Percentiles rank a stretch among this genome's conserved stretches.
Conservation (phyloP, 352 stramenopile species). For the Globisporangium splendens region DNA sequence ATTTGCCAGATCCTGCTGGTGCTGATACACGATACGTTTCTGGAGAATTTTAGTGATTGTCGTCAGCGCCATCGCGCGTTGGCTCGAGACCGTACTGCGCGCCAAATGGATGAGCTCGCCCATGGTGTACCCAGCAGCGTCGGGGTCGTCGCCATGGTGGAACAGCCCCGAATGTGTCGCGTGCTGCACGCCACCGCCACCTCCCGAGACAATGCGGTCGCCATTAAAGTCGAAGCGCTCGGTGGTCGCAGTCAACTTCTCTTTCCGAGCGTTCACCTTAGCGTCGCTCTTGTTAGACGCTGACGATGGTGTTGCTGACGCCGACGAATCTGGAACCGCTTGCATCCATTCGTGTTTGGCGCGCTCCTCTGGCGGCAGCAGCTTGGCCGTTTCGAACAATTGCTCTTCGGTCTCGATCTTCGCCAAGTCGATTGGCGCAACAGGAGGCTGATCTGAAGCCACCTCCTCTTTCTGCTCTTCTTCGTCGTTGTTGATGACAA, state of each 20-base stretch:
- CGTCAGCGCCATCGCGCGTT: conserved; percentile 60
- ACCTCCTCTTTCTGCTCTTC: background rate
- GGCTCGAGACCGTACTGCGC: conserved; percentile 64
- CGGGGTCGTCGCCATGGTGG: conserved; percentile 74
- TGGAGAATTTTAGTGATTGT: conserved; percentile 63
- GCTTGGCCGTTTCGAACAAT: conserved; percentile 34
- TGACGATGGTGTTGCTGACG: background rate
- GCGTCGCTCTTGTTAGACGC: conserved; percentile 6
- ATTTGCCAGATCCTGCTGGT: conserved; percentile 10
- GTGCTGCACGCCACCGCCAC: conserved; percentile 13
- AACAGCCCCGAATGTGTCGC: conserved; percentile 68
- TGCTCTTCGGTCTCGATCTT: conserved; percentile 66
- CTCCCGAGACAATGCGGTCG: conserved; percentile 15
- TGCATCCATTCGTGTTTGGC: conserved; percentile 81
- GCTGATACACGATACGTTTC: conserved; percentile 31
- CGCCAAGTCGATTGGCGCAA: conserved; percentile 29
- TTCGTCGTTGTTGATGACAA: conserved; percentile 2
- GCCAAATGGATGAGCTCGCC: conserved; percentile 69
- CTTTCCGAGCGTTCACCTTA: conserved; percentile 13
- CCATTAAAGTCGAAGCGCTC: conserved; percentile 77
- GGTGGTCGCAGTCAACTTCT: conserved; percentile 25
- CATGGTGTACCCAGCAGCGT: conserved; percentile 70
- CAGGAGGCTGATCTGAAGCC: background rate
- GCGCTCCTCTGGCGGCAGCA: conserved; percentile 60
- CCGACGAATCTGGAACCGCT: conserved; percentile 1